Evolutionary conservation across 1,139 yeast species (phyloP), one percentile per base, ranked within the genome.

Genomic region (Yamadazyma triangularis): DNA sequence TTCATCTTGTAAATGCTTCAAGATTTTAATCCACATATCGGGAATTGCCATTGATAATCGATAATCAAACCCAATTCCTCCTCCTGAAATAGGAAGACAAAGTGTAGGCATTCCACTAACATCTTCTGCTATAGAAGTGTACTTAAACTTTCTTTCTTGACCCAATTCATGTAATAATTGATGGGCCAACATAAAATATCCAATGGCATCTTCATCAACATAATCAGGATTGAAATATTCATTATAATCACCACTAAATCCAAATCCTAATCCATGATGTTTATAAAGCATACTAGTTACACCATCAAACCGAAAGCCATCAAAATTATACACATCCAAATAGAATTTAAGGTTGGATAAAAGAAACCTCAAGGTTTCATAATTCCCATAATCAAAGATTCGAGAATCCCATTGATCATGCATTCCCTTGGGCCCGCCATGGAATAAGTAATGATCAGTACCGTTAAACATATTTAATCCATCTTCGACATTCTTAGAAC

Each of bases 71-170:
- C 96, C 98, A 42, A 85, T 79, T 32, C 98, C 98, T 31, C 97
- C 97, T 22, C 64, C 55, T 0, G 48, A 37, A 27, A 86, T 70
- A 7, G 93, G 80, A 29, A 86, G 59, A 58, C 97, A 89, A 32
- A 91, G 64, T 0, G 96, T 87, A 22, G 98, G 98, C 85, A 91
- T 91, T 11, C 98, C 98, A 31, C 93, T 81, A 29, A 91, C 98
- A 56, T 91, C 98, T 57, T 91, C 98, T 2, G 97, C 97, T 46
- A 91, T 85, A 1, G 95, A 78, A 11, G 84, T 73, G 43, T 84
- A 78, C 33, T 66, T 64, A 24, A 76, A 70, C 27, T 60, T 48
- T 28, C 64, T 61, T 11, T 43, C 33, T 10, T 64, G 51, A 7
- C 71, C 59, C 42, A 80, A 61, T 42, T 76, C 72, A 27, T 64